Base-by-base conservation (phyloP, 768 basidiomycete genomes). In the Astraeus odoratus region DNA sequence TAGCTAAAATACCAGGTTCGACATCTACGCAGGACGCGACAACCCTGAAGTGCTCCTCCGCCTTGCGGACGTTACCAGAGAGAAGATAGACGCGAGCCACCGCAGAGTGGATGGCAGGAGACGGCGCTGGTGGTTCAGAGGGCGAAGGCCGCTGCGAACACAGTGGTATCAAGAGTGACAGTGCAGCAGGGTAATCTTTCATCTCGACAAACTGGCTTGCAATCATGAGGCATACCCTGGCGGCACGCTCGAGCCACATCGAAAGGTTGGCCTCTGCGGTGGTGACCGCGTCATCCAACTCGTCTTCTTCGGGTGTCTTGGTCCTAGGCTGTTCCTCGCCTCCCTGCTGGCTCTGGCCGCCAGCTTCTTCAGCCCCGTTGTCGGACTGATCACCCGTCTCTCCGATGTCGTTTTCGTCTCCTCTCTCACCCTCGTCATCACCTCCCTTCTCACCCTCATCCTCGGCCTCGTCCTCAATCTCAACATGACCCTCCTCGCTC, bases 171-270 rank as follows among this genome's bases (percentile, higher is more conserved):
- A 92, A 77, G 15, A 90, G 65, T 43, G 67, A 74, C 6, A 78
- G 69, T 0, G 88, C 86, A 4, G 85, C 83, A 35, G 74, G 65
- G 51, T 72, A 81, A 54, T 91, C 86, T 85, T 86, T 87, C 81
- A 89, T 87, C 64, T 92, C 89, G 42, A 87, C 69, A 57, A 91
- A 64, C 63, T 91, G 86, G 27, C 83, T 84, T 1, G 87, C 86
- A 38, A 89, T 74, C 49, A 90, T 88, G 44, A 92, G 60, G 43
- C 74, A 78, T n/a, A 91, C 67, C 39, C 89, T 69, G 13, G 83
- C 76, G 3, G 81, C 80, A 45, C 88, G 77, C 61, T 92, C 88
- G 48, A 80, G 80, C 88, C 88, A 92, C 86, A 90, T 89, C 41
- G 73, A 70, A 16, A 71, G 60, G 25, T 63, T 65, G 25, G 61